Conservation (phyloP, 306 rosid species). For the Begonia fuchsioides region DNA sequence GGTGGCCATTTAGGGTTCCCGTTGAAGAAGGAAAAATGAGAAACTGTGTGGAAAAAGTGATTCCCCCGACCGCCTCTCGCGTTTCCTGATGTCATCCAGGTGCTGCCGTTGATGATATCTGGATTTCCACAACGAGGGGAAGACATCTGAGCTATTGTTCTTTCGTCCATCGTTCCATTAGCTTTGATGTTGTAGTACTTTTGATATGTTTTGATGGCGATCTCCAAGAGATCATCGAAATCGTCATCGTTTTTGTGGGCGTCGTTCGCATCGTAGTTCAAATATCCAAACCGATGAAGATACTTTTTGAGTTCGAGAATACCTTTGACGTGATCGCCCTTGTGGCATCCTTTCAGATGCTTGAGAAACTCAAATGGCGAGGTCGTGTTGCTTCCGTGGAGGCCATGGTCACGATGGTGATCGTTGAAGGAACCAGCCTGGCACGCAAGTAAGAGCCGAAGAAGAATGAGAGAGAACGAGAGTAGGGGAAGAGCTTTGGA, state of each 20-base stretch:
- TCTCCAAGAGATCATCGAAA: conserved; percentile 19
- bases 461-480: neutral
- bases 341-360: conserved; percentile 16
- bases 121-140: conserved; percentile 36
- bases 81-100: conserved; percentile 13
- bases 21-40: conserved; percentile 8
- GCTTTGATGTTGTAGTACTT: conserved; percentile 8
- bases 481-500: conserved; percentile 4
- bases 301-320: no score
- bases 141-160: conserved; percentile 19
- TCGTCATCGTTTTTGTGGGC: conserved; percentile 1
- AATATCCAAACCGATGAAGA: conserved; percentile 25
- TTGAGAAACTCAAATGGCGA: conserved; percentile 16
- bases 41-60: conserved; percentile 1
- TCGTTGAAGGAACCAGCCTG: neutral
- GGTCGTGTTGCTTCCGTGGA: conserved; percentile 5
- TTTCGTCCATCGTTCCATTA: conserved; percentile 15
- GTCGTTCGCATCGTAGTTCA: conserved; percentile 10
- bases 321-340: conserved; percentile 24
- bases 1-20: conserved; percentile 6
- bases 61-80: neutral
- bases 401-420: neutral
- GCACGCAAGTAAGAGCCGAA: neutral
- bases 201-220: conserved; percentile 30
- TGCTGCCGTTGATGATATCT: conserved; percentile 12